Percentiles rank a stretch among this genome's conserved stretches.
These are phyloP conservation scores for Medicago ruthenica DNA, from an alignment of 306 rosid genomes.

Conservation along the genomic window DNA sequence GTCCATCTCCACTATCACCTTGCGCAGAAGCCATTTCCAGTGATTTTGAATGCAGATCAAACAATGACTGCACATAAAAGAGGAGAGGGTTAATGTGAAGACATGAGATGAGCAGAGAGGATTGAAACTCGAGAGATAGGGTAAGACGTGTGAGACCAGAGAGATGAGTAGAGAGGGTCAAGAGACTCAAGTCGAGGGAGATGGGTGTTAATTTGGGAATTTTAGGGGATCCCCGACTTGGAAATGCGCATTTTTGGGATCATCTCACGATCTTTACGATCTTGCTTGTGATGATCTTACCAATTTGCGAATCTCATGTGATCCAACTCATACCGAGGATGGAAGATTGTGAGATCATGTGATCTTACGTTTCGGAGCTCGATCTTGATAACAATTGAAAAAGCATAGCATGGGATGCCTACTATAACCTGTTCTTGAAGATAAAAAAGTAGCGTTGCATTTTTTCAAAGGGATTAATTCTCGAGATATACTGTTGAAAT, in stretches of 20 bases:
- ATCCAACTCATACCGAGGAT: neutral
- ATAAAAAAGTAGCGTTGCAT: constrained; percentile 5
- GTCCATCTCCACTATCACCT: neutral
- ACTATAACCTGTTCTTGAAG: constrained; percentile 33
- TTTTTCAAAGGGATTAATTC: constrained; percentile 9
- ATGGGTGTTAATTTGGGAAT: neutral
- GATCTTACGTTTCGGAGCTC: neutral
- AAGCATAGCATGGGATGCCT: constrained; percentile 21
- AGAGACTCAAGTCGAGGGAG: constrained; percentile 3
- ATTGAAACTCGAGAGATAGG: neutral
- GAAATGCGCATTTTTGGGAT: neutral
- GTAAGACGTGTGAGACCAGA: neutral
- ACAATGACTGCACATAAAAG: neutral
- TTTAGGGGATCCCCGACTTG: neutral
- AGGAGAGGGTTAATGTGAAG: neutral
- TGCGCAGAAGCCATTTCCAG: neutral
- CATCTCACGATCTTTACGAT: neutral
- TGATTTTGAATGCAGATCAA: neutral
- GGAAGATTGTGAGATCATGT: neutral
- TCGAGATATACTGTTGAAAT: too few species aligned
- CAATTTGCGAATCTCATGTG: neutral
- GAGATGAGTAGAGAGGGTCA: neutral
- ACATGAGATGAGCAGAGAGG: neutral
- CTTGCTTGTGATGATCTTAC: neutral
- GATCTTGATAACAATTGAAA: constrained; percentile 1